Evolutionary conservation across 2,329 filamentous ascomycete species (phyloP), one percentile per base, ranked within the genome.

Genomic region (Penicillium sp.): DNA sequence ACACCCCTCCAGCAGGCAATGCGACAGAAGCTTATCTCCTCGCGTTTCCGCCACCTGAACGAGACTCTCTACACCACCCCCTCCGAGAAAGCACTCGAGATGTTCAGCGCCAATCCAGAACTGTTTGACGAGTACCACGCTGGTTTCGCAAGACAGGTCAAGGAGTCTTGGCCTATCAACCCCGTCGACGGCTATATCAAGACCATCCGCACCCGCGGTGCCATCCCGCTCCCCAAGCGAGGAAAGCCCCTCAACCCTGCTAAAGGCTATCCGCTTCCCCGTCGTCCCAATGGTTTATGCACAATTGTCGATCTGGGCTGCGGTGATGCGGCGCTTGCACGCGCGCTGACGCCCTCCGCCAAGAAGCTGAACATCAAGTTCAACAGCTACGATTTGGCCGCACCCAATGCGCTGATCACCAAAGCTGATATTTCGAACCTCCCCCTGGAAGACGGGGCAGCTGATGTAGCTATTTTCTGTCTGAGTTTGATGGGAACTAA

Each of bases 401-500:
- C 83, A 45, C 84, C 88, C 5, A 82, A 82, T 49, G 77, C 82
- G 14, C 80, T 90, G 16, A 87, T 99, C 55, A 95, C 88, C 1
- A 83, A 86, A 54, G 90, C 93, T 12, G 93, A 99, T 72, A 93
- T 97, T 44, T 86, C 90, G 27, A 80, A 86, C 52, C 76, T 99
- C 1, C 92, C 92, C 0, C 75, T 95, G 0, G 75, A 76, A 4
- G 84, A 91, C 59, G 85, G 83, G 37, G 83, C 80, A 54, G 84
- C 90, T 53, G 90, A 99, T 69, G 79, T 99, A 4, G 88, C 88
- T 41, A 85, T 99, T 59, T 97, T 97, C 77, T 99, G 93, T 70
- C 80, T 99, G 28, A 93, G 92, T 41, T 81, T 99, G 51, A 99
- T 99, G 93, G 93, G 93, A 65, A 99, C 93, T 47, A 99, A 99